A percentile compares a stretch with the other conserved stretches of the same genome.
phyloP scores from a whole-genome alignment of 1,284 basidiomycete species.

The Anthracocystis setariae region DNA sequence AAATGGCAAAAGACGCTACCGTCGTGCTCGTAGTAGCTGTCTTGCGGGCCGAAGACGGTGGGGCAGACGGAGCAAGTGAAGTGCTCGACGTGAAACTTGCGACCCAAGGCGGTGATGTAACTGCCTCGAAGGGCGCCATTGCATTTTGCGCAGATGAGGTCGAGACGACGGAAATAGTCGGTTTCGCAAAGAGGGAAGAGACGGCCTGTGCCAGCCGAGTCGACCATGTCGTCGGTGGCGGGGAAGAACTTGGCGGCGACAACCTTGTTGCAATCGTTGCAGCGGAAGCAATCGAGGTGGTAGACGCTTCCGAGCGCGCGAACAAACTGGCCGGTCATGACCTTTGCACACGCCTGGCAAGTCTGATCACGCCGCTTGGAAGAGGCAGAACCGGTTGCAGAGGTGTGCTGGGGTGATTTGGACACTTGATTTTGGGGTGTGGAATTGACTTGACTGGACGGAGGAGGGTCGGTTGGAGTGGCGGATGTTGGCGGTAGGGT shows the following conservation, averaged over 20 bases:
- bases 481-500: not conserved
- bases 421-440: not conserved
- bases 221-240: conserved; percentile 72
- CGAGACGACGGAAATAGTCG: conserved; percentile 95
- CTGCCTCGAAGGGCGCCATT: conserved; percentile 91
- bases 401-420: not conserved
- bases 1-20: conserved; percentile 80
- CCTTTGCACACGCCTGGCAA: conserved; percentile 60
- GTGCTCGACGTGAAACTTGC: conserved; percentile 99
- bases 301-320: conserved; percentile 92
- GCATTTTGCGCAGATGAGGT: conserved; percentile 96
- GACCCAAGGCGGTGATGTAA: conserved; percentile 99
- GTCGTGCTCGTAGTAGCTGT: conserved; percentile 98
- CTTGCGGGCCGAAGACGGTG: conserved; percentile 94
- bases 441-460: not conserved
- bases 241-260: conserved; percentile 99
- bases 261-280: conserved; percentile 88
- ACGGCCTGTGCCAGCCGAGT: conserved; percentile 71
- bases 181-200: conserved; percentile 78
- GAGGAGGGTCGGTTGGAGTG: not conserved
- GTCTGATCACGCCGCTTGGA: conserved; percentile 51
- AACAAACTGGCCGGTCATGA: conserved; percentile 91
- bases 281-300: conserved; percentile 96
- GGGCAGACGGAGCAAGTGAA: conserved; percentile 98
- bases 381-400: conserved; percentile 1